Evolutionary conservation across 768 basidiomycete species (phyloP).

Genomic region (Auriscalpium microsporum): DNA sequence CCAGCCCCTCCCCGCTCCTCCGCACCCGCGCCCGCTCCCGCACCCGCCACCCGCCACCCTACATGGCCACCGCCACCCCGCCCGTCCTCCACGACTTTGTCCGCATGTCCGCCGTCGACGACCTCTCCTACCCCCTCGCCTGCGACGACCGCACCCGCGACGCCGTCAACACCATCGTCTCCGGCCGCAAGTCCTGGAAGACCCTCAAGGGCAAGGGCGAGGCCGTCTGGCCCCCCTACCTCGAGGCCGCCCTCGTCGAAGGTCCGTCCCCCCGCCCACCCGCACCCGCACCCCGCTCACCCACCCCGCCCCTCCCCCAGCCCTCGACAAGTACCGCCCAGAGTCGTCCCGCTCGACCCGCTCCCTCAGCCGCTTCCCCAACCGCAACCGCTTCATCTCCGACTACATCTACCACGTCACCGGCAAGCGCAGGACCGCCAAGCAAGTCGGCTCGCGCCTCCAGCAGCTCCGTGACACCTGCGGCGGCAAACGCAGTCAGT

Average conservation of each 20-base stretch:
- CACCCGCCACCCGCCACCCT: no score
- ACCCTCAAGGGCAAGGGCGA: constrained; percentile 59
- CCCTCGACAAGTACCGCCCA: constrained; percentile 63
- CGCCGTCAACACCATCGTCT: constrained; percentile 59
- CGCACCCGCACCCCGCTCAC: constrained; percentile 2
- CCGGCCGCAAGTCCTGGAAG: constrained; percentile 69
- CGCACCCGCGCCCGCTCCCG: not conserved
- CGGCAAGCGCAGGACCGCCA: constrained; percentile 62
- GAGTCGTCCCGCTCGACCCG: constrained; percentile 67
- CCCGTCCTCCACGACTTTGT: constrained; percentile 12
- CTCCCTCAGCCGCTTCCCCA: constrained; percentile 66
- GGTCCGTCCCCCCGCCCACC: constrained; percentile 30
- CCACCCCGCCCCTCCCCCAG: constrained; percentile 29
- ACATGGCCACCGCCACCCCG: constrained; percentile 3
- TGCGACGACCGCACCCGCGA: constrained; percentile 28
- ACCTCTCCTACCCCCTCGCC: constrained; percentile 11
- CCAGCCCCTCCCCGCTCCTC: not conserved
- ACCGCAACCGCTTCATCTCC: constrained; percentile 74
- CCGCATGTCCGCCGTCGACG: constrained; percentile 16
- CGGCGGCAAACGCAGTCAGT: constrained; percentile 63
- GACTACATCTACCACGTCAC: constrained; percentile 66
- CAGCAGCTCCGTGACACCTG: constrained; percentile 72
- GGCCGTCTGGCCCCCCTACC: constrained; percentile 72
- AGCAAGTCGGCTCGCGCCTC: constrained; percentile 74
- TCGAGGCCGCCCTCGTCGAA: constrained; percentile 71